Conservation (phyloP, 2,329 filamentous ascomycete species). For the Dryadomyces quercus-mongolicae region DNA sequence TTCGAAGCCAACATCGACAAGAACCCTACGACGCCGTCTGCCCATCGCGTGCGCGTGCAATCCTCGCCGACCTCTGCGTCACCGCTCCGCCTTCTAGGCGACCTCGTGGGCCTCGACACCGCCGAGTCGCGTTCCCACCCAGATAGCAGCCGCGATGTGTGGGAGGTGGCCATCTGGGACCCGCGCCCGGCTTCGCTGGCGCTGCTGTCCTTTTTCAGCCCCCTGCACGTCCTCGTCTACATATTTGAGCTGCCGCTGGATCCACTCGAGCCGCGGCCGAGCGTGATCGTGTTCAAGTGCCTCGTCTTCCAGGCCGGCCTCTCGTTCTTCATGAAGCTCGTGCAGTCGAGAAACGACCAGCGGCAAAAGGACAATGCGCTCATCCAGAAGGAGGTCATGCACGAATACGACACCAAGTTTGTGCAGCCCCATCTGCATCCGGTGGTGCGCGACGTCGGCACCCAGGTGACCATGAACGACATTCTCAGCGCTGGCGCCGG, state of each 20-base stretch:
- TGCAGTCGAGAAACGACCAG: conserved; percentile 65
- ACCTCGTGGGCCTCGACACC: conserved; percentile 52
- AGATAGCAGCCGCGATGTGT: conserved; percentile 73
- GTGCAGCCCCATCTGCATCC: conserved; percentile 84
- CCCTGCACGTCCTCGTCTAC: conserved; percentile 85
- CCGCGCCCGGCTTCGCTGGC: conserved; percentile 73
- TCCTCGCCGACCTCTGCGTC: conserved; percentile 63
- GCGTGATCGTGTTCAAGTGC: conserved; percentile 73
- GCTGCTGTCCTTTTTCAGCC: conserved; percentile 84
- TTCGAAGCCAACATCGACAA: conserved; percentile 79
- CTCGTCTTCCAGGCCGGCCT: conserved; percentile 65
- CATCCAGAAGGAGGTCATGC: conserved; percentile 82
- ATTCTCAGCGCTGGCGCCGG: conserved; percentile 6
- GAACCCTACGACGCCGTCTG: conserved; percentile 68
- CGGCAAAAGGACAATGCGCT: conserved; percentile 75
- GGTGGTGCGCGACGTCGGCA: conserved; percentile 63
- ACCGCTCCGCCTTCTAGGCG: conserved; percentile 63
- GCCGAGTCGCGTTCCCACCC: conserved; percentile 80
- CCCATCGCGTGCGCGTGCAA: conserved; percentile 76
- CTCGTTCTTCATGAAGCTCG: conserved; percentile 61
- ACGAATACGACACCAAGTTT: conserved; percentile 93
- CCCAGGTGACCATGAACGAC: conserved; percentile 52
- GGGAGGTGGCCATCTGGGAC: conserved; percentile 92
- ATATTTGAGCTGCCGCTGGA: conserved; percentile 74
- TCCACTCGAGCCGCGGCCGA: conserved; percentile 65